Percentiles rank a stretch among this genome's conserved stretches.
These are phyloP conservation scores for Ustilago crameri DNA, from an alignment of 1,284 basidiomycete species.

Conservation along the genomic window DNA sequence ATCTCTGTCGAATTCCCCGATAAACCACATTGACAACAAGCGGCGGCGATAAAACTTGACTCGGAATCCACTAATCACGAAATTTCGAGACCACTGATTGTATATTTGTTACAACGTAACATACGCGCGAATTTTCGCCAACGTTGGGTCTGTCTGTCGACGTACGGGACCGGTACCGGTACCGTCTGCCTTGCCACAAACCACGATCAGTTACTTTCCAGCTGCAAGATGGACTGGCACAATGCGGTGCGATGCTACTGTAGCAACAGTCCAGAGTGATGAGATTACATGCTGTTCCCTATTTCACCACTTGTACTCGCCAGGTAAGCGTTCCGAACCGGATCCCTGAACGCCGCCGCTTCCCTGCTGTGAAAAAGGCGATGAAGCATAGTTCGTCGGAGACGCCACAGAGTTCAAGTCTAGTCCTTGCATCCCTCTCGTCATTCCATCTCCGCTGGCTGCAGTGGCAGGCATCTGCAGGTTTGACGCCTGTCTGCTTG, in stretches of 20 bases:
- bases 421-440: conserved; percentile 18
- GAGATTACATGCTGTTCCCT: not conserved
- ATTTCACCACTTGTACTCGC: conserved; percentile 44
- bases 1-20: conserved; percentile 6
- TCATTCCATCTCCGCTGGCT: conserved; percentile 5
- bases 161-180: too few species aligned
- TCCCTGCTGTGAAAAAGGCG: conserved; percentile 21
- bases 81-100: too few species aligned
- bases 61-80: too few species aligned
- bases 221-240: not conserved
- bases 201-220: not conserved
- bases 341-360: conserved; percentile 8
- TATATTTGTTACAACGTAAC: too few species aligned
- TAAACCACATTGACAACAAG: too few species aligned
- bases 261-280: not conserved
- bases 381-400: conserved; percentile 31
- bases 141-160: too few species aligned
- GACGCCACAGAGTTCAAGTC: conserved; percentile 19
- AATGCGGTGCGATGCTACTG: not conserved
- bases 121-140: too few species aligned
- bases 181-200: too few species aligned
- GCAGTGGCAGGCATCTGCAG: not conserved
- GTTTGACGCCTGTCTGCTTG: conserved; percentile 5
- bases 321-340: conserved; percentile 27
- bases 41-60: too few species aligned